phyloP scores from a whole-genome alignment of 306 rosid species.

The Herpetospermum pedunculosum region DNA sequence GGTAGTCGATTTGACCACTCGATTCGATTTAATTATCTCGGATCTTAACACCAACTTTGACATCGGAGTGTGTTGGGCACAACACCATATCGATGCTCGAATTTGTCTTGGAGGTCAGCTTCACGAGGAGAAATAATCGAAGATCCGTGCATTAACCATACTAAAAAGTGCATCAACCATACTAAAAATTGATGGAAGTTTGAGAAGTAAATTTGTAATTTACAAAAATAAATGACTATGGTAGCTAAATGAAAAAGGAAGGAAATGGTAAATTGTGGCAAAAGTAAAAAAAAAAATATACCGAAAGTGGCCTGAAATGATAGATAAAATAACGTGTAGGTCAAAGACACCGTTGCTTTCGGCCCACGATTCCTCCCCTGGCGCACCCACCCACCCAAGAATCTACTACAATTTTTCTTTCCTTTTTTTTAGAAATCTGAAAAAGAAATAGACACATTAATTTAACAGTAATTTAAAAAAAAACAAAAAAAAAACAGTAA shows the following conservation, averaged over 20 bases:
- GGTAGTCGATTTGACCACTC: too few species aligned
- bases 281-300: background rate
- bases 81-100: too few species aligned
- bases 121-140: too few species aligned
- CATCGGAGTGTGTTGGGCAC: too few species aligned
- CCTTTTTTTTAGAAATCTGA: background rate
- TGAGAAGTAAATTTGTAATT: too few species aligned
- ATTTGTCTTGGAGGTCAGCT: too few species aligned
- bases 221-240: too few species aligned
- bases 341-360: constrained; percentile 25
- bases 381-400: constrained; percentile 30
- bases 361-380: constrained; percentile 13
- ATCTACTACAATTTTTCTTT: constrained; percentile 13
- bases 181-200: too few species aligned
- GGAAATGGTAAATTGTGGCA: background rate
- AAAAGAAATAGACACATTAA: background rate
- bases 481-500: background rate
- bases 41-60: too few species aligned
- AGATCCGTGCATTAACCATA: too few species aligned
- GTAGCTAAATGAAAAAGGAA: background rate
- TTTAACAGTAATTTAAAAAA: background rate
- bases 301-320: background rate
- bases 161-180: too few species aligned
- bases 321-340: background rate
- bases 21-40: too few species aligned